phyloP scores from a whole-genome alignment of 2,329 filamentous ascomycete genomes.

The Chaetomiaceae sp. region DNA sequence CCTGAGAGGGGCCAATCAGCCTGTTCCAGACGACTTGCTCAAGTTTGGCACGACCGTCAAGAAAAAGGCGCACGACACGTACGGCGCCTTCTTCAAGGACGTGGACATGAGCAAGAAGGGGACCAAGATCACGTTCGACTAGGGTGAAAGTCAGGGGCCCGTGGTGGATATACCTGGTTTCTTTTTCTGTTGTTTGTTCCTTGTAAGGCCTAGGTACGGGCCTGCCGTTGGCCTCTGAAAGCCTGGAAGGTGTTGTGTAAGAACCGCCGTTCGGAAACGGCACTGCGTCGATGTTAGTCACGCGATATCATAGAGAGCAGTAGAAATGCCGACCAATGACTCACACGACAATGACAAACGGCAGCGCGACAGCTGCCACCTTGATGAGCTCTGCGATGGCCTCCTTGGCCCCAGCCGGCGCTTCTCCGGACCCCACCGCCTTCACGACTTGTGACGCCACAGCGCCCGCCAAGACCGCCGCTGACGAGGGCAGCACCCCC shows the following conservation, averaged over 20 bases:
- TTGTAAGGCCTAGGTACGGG: not conserved
- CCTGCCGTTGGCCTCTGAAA: constrained; percentile 30
- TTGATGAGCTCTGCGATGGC: constrained; percentile 39
- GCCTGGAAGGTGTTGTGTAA: constrained; percentile 45
- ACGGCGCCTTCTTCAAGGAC: constrained; percentile 94
- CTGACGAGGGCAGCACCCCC: constrained; percentile 38
- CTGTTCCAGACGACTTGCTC: constrained; percentile 80
- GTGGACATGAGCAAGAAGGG: constrained; percentile 75
- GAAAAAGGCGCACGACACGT: constrained; percentile 95
- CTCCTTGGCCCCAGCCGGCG: constrained; percentile 25
- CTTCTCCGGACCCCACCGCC: constrained; percentile 24
- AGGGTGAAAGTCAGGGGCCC: not conserved
- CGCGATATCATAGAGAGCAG: constrained; percentile 19
- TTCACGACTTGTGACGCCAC: constrained; percentile 39
- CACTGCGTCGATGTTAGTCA: constrained; percentile 36
- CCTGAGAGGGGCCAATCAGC: constrained; percentile 84
- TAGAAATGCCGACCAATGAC: constrained; percentile 31
- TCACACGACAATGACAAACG: constrained; percentile 54
- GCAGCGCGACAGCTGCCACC: constrained; percentile 43
- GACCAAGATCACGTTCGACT: constrained; percentile 89
- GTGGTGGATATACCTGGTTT: not conserved
- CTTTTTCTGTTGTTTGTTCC: not conserved
- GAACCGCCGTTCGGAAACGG: constrained; percentile 48
- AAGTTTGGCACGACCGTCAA: constrained; percentile 98
- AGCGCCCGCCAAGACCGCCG: constrained; percentile 39